Evolutionary conservation across 306 rosid genomes (phyloP).

Genomic region (Cicer bijugum): DNA sequence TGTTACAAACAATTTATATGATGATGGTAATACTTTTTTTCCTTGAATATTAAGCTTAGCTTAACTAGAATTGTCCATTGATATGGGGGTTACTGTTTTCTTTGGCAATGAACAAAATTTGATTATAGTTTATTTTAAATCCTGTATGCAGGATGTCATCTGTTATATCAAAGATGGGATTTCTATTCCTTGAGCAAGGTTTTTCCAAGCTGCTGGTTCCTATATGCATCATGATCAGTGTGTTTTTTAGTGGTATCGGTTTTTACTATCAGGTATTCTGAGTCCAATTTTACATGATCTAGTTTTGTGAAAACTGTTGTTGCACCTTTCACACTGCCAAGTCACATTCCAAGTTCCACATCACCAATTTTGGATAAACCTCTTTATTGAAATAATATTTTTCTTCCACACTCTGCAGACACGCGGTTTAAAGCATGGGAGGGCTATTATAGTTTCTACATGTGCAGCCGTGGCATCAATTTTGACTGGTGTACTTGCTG

Average conservation of each 20-base stretch:
- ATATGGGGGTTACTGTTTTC: conserved; percentile 12
- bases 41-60: conserved; percentile 20
- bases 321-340: conserved; percentile 31
- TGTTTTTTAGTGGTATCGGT: conserved; percentile 79
- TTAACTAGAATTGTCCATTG: conserved; percentile 18
- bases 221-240: conserved; percentile 72
- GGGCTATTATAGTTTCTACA: conserved; percentile 90
- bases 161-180: conserved; percentile 96
- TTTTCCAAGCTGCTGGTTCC: conserved; percentile 82
- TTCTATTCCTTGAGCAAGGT: conserved; percentile 90
- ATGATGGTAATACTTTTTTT: neutral
- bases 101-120: conserved; percentile 5
- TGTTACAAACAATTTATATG: conserved; percentile 16
- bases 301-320: conserved; percentile 32
- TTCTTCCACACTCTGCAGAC: conserved; percentile 59
- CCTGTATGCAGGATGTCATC: conserved; percentile 84
- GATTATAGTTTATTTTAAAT: conserved; percentile 30
- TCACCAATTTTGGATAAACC: conserved; percentile 19
- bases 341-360: conserved; percentile 24
- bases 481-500: conserved; percentile 93
- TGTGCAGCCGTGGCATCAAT: conserved; percentile 98
- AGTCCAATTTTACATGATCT: conserved; percentile 4
- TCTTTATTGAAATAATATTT: conserved; percentile 28
- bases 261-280: conserved; percentile 84
- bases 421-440: conserved; percentile 92